Base-by-base conservation (phyloP, 768 basidiomycete genomes). In the Serendipita sp. region DNA sequence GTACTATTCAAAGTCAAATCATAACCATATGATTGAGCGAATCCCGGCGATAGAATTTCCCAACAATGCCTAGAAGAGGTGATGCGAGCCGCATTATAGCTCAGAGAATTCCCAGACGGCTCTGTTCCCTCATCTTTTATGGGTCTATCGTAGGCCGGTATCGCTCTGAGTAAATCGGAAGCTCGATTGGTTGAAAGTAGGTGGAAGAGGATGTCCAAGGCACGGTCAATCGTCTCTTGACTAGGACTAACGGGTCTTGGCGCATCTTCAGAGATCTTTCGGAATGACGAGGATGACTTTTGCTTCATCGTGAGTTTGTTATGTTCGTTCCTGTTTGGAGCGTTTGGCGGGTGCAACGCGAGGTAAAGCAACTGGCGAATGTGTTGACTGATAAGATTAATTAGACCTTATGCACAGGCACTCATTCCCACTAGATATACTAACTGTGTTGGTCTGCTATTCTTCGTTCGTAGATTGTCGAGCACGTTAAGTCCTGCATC, bases 351-450 rank as follows among this genome's bases (percentile, higher is more conserved):
- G 33, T 58, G 31, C 17, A 58, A 31, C 11, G 53, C 53, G 11
- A 58, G 30, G 30, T 26, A 58, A n/a, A 58, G 30, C 17, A 58
- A 31, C n/a, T 58, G 53, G 33, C 53, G 53, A 58, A 58, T 33
- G 20, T 58, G 53, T 58, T 58, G 53, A 11, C 53, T 58, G 33
- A 28, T 20, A 9, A n/a, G n/a, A 48, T 5, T n/a, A 48, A 48
- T 48, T 9, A 20, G 45, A 20, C 5, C 45, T n/a, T n/a, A 38
- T 14, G 14, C 38, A 38, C 14, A 14, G 14, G 5, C 7, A 38
- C 14, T 38, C 38, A 38, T 38, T 38, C 20, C n/a, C 9, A 48
- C 5, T n/a, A 58, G 30, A 24, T 9, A 22, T 9, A 58, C 53
- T n/a, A 24, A 58, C 53, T 4, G 53, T n/a, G 24, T 11, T 20